Conservation (phyloP, 1,139 yeast genomes). For the Nakaseomyces nivariensis region DNA sequence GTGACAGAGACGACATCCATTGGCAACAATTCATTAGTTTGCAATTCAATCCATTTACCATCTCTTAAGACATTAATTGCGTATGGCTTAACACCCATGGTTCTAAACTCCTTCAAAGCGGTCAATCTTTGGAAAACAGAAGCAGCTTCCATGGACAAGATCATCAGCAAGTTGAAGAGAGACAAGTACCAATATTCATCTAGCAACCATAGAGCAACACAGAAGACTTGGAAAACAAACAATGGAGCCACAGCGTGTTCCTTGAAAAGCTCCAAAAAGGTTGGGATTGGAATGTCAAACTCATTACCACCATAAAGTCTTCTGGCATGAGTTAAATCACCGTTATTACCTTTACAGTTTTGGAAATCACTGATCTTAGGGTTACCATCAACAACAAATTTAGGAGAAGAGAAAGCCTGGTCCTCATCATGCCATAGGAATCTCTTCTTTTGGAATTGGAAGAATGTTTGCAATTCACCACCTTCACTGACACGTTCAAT, state of each 20-base stretch:
- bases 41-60: slow-evolving; percentile 55
- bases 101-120: slow-evolving; percentile 88
- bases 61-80: slow-evolving; percentile 64
- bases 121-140: slow-evolving; percentile 92
- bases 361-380: slow-evolving; percentile 57
- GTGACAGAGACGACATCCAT: slow-evolving; percentile 85
- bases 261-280: slow-evolving; percentile 79
- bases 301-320: slow-evolving; percentile 74
- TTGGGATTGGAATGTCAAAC: slow-evolving; percentile 92
- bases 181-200: slow-evolving; percentile 98
- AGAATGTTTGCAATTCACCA: slow-evolving; percentile 61
- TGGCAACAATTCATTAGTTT: slow-evolving; percentile 73
- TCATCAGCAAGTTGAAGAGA: slow-evolving; percentile 81
- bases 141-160: slow-evolving; percentile 86
- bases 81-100: slow-evolving; percentile 96
- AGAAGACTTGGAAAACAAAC: slow-evolving; percentile 90
- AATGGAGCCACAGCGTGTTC: slow-evolving; percentile 99
- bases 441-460: slow-evolving; percentile 86
- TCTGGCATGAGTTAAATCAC: slow-evolving; percentile 44
- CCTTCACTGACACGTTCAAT: slow-evolving; percentile 49
- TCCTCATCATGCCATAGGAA: slow-evolving; percentile 56
- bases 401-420: slow-evolving; percentile 67
- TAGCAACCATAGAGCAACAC: slow-evolving; percentile 92
- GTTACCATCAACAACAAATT: slow-evolving; percentile 56
- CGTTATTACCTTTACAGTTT: slow-evolving; percentile 49